Base-by-base conservation (phyloP, 2,329 filamentous ascomycete genomes). In the Aureobasidium sp. region DNA sequence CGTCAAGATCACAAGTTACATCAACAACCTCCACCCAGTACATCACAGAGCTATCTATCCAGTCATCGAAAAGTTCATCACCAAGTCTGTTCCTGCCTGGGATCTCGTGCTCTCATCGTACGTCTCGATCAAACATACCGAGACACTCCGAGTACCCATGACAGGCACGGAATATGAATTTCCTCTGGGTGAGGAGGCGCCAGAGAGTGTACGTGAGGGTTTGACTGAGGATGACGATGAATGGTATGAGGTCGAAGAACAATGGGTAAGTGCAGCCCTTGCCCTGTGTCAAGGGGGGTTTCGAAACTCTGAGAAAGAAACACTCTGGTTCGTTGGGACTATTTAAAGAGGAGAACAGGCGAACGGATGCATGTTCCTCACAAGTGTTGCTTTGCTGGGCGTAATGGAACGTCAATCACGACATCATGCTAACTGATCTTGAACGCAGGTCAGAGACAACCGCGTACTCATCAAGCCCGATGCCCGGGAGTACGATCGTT, bases 11-110 rank as follows among this genome's bases (percentile, higher is more conserved):
- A 64, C 62, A 5, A 70, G 69, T 63, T 72, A 71, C 62, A 70
- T 72, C 64, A 72, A 72, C 63, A 72, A 71, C 29, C 60, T 72
- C 0, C 69, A 70, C 20, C 70, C 69, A 1, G 44, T 61, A 1
- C 42, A 64, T 7, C 63, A 71, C 48, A 47, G 64, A 34, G 51
- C 34, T 3, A 34, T 70, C 15, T 72, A 73, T 48, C 58, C 61
- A 1, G 63, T 66, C 6, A 65, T 73, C 2, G 69, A 70, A 41
- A 63, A 63, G 9, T 57, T 71, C 31, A 63, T 72, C 34, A 60
- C 64, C 27, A 66, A 64, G 44, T 64, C 65, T 1, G 44, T 72
- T 20, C 69, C 70, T 1, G 64, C 71, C 61, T 72, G 70, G 70
- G 65, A 71, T 29, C 65, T 57, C 5, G 53, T 57, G 3, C 53